A percentile compares a stretch with the other conserved stretches of the same genome.
These are phyloP conservation scores for Neopestalotiopsis sp. DNA, from an alignment of 2,329 filamentous ascomycete species.

Conservation along the genomic window DNA sequence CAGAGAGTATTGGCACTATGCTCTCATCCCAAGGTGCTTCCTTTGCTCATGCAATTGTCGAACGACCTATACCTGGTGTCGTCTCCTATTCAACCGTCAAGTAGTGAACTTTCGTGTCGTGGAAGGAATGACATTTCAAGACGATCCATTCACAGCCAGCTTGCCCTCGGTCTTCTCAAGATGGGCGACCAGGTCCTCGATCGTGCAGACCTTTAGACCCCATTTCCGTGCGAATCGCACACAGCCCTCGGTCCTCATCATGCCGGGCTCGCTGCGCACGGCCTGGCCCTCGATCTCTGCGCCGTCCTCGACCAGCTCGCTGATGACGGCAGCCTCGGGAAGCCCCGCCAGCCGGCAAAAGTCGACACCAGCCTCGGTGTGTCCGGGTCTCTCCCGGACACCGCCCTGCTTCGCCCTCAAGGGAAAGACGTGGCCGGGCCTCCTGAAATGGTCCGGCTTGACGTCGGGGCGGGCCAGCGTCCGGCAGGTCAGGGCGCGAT, in stretches of 20 bases:
- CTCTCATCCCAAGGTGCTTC: neutral
- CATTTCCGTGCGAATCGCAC: slow-evolving; percentile 85
- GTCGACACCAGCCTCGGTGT: slow-evolving; percentile 94
- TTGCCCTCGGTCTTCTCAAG: slow-evolving; percentile 77
- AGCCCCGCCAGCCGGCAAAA: slow-evolving; percentile 87
- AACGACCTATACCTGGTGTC: neutral
- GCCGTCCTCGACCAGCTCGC: slow-evolving; percentile 89
- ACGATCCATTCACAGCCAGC: slow-evolving; percentile 48
- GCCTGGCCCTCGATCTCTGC: slow-evolving; percentile 72
- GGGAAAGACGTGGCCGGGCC: slow-evolving; percentile 91
- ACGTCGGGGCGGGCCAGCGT: slow-evolving; percentile 72
- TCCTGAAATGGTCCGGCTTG: slow-evolving; percentile 67
- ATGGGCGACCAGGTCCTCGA: slow-evolving; percentile 84
- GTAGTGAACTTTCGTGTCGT: neutral
- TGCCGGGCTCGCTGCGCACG: slow-evolving; percentile 71
- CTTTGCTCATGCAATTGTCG: neutral
- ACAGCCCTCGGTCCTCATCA: slow-evolving; percentile 91
- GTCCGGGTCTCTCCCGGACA: slow-evolving; percentile 78
- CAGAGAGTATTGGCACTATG: neutral
- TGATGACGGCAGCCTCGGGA: slow-evolving; percentile 78
- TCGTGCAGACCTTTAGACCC: slow-evolving; percentile 93
- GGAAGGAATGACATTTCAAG: slow-evolving; percentile 14
- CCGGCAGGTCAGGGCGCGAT: slow-evolving; percentile 82
- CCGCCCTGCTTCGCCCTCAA: slow-evolving; percentile 80
- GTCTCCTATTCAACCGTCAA: neutral